Percentiles rank a stretch among this genome's conserved stretches.
Conservation (phyloP, 441 rosid genomes). For the Sinapis alba region DNA sequence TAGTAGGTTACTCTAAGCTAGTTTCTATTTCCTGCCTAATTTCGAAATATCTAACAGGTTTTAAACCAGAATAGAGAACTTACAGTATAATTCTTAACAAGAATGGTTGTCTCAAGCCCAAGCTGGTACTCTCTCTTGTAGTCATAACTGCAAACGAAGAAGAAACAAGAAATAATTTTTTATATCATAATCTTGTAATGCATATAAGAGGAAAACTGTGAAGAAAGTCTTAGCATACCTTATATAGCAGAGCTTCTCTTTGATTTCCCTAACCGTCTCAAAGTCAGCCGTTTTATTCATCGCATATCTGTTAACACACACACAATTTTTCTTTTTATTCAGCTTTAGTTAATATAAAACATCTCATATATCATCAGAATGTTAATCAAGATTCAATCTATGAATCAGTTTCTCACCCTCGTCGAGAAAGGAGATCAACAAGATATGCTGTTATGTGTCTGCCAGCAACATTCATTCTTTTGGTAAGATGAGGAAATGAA, state of each 20-base stretch:
- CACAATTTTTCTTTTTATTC: background rate
- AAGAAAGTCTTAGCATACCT: constrained; percentile 49
- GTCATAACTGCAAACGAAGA: constrained; percentile 66
- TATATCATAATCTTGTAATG: constrained; percentile 6
- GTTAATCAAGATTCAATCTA: background rate
- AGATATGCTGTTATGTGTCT: constrained; percentile 97
- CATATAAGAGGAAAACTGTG: background rate
- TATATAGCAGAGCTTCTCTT: constrained; percentile 96
- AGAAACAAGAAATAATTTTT: background rate
- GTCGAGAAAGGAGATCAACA: constrained; percentile 87
- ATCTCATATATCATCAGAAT: background rate
- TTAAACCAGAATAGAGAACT: constrained; percentile 39
- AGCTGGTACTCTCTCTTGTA: constrained; percentile 94
- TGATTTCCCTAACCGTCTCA: constrained; percentile 95
- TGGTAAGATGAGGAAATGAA: constrained; percentile 97
- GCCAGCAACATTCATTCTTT: constrained; percentile 99
- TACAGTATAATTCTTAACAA: constrained; percentile 91
- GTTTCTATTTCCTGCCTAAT: background rate
- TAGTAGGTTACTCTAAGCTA: background rate
- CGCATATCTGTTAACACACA: constrained; percentile 66
- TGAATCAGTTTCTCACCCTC: constrained; percentile 69
- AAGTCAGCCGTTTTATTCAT: constrained; percentile 95
- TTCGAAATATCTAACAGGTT: background rate
- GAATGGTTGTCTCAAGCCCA: constrained; percentile 97
- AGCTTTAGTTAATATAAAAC: background rate